Evolutionary conservation across 345 rosid species (phyloP).

Genomic region (Kernera saxatilis): DNA sequence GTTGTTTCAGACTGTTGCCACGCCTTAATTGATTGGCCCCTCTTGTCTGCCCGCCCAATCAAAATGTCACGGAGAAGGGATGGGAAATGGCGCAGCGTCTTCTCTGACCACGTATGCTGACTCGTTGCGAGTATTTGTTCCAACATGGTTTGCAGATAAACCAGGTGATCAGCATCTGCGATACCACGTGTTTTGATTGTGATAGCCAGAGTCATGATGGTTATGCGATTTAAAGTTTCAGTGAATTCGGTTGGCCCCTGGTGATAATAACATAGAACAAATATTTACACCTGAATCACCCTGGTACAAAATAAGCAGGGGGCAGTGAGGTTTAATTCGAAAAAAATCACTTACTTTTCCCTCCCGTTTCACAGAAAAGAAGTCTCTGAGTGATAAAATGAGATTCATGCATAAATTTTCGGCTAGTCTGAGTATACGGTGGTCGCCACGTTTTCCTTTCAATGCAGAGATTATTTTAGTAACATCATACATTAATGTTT

Average conservation of each 20-base stretch:
- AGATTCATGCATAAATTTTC: conserved; percentile 95
- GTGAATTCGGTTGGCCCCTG: conserved; percentile 99
- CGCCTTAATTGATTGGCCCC: conserved; percentile 61
- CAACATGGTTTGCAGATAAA: conserved; percentile 79
- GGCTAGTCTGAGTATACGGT: conserved; percentile 85
- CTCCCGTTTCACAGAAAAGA: conserved; percentile 85
- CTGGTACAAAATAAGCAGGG: not conserved
- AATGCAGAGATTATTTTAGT: conserved; percentile 87
- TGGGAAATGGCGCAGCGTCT: conserved; percentile 79
- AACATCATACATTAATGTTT: conserved; percentile 88
- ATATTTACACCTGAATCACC: conserved; percentile 13
- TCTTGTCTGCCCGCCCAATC: conserved; percentile 59
- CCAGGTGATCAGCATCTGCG: conserved; percentile 94
- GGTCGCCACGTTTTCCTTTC: conserved; percentile 96
- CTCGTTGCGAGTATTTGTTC: conserved; percentile 88
- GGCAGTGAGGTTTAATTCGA: conserved; percentile 4
- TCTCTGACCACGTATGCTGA: conserved; percentile 95
- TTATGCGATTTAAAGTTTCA: conserved; percentile 86
- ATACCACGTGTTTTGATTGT: conserved; percentile 94
- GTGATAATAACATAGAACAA: conserved; percentile 22
- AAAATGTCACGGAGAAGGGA: conserved; percentile 72
- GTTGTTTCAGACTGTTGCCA: conserved; percentile 96
- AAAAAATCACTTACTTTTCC: conserved; percentile 58
- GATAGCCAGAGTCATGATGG: conserved; percentile 85
- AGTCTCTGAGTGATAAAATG: conserved; percentile 84